phyloP scores from a whole-genome alignment of 306 rosid genomes.

The Parietaria judaica region DNA sequence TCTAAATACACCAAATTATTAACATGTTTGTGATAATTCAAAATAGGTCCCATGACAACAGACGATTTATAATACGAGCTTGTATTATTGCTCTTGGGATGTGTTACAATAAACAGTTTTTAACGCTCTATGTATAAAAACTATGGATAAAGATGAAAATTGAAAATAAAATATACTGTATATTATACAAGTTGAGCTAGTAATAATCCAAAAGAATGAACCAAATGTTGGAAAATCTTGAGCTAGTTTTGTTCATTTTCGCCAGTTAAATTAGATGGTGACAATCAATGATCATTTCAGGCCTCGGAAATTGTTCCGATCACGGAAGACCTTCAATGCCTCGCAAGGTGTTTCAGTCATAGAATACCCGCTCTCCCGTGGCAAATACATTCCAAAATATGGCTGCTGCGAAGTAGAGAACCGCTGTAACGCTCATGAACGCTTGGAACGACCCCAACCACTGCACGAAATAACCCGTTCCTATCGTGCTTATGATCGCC shows the following conservation, averaged over 20 bases:
- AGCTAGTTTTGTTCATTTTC: background rate
- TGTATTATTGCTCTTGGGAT: too few relatives aligned
- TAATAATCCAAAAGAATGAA: background rate
- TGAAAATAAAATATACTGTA: too few relatives aligned
- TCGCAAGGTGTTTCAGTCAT: conserved; percentile 14
- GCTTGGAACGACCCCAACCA: conserved; percentile 94
- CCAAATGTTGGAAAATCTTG: background rate
- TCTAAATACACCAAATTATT: too few relatives aligned
- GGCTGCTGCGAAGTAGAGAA: conserved; percentile 55
- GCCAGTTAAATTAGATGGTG: background rate
- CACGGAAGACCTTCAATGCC: too few relatives aligned
- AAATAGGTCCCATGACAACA: too few relatives aligned
- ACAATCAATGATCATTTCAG: background rate
- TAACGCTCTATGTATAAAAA: too few relatives aligned
- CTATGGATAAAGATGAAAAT: too few relatives aligned
- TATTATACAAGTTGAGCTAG: background rate
- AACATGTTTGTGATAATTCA: too few relatives aligned
- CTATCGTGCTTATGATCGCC: conserved; percentile 91
- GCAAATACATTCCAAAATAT: conserved; percentile 81
- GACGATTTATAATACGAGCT: too few relatives aligned
- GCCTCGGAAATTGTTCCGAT: too few relatives aligned
- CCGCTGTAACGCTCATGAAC: conserved; percentile 64
- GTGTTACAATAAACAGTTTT: too few relatives aligned
- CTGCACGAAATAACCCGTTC: conserved; percentile 87
- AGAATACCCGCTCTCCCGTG: conserved; percentile 68